Percentiles rank a stretch among this genome's conserved stretches.
Evolutionary conservation across 2,329 filamentous ascomycete genomes (phyloP).

Genomic region (Alternaria metachromatica): DNA sequence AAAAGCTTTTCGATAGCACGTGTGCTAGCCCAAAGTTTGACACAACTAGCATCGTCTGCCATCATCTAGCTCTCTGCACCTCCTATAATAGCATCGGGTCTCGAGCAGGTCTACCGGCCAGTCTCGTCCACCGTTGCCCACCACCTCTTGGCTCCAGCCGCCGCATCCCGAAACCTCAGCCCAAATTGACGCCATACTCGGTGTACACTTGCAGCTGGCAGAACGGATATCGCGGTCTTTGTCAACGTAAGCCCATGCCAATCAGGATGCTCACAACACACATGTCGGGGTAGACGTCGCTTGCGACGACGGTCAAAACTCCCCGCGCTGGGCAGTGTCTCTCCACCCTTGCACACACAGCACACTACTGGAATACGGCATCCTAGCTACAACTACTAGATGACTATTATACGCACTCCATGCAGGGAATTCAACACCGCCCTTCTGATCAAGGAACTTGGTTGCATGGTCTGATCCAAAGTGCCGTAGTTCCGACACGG

Average conservation of each 20-base stretch:
- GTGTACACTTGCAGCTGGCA: neutral
- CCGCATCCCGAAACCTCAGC: neutral
- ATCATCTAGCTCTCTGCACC: neutral
- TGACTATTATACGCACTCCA: neutral
- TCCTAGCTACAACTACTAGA: neutral
- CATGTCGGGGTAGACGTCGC: neutral
- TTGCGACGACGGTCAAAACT: neutral
- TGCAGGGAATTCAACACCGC: neutral
- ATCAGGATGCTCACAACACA: neutral
- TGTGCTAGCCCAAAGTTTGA: constrained; percentile 1
- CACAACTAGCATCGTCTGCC: neutral
- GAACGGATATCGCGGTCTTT: neutral
- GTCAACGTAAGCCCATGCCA: neutral
- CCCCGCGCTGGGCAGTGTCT: neutral
- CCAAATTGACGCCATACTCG: neutral
- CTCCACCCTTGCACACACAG: neutral
- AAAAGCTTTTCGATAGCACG: neutral
- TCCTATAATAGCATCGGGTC: neutral
- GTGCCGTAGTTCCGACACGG: neutral
- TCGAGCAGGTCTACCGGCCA: neutral
- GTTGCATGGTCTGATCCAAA: neutral
- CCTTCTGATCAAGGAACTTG: neutral
- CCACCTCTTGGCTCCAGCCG: neutral
- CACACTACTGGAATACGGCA: neutral
- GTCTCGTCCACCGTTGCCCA: neutral